These are phyloP conservation scores for Beauveria bassiana DNA, from an alignment of 2,329 filamentous ascomycete genomes.

Conservation along the genomic window DNA sequence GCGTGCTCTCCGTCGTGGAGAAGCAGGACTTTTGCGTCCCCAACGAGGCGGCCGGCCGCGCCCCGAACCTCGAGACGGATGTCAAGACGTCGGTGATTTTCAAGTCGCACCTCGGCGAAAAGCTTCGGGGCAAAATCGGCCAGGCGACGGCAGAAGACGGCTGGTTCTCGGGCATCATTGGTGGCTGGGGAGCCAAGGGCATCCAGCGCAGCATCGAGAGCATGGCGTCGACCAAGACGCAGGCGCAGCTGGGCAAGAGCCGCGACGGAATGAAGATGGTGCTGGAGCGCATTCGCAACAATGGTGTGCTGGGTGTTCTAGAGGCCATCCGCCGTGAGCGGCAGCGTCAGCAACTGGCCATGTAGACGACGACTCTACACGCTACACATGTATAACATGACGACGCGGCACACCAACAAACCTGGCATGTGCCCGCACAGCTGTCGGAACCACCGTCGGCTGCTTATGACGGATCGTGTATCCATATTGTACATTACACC, in stretches of 20 bases:
- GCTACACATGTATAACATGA: slow-evolving; percentile 6
- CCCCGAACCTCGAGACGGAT: slow-evolving; percentile 42
- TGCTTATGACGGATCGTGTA: slow-evolving; percentile 16
- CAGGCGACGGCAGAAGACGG: slow-evolving; percentile 35
- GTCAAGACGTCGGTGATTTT: slow-evolving; percentile 70
- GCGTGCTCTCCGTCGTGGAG: slow-evolving; percentile 71
- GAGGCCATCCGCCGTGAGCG: slow-evolving; percentile 44
- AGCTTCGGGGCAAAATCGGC: slow-evolving; percentile 48
- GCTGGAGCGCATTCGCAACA: slow-evolving; percentile 58
- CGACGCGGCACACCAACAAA: background rate
- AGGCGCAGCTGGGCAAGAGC: slow-evolving; percentile 71
- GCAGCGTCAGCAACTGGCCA: slow-evolving; percentile 21
- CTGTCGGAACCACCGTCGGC: background rate
- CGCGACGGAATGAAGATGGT: slow-evolving; percentile 79
- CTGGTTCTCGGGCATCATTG: slow-evolving; percentile 46
- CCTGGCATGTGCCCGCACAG: slow-evolving; percentile 7
- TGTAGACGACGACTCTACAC: background rate
- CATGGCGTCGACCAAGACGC: slow-evolving; percentile 68
- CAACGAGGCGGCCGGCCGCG: slow-evolving; percentile 16
- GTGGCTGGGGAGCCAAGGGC: slow-evolving; percentile 58
- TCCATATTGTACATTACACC: slow-evolving; percentile 25
- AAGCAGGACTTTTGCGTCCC: slow-evolving; percentile 57
- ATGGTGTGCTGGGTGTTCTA: slow-evolving; percentile 49
- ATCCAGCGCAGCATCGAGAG: slow-evolving; percentile 74
- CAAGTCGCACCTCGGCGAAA: slow-evolving; percentile 63